Conservation (phyloP, 495 filamentous ascomycete genomes). For the Neurospora sp. region DNA sequence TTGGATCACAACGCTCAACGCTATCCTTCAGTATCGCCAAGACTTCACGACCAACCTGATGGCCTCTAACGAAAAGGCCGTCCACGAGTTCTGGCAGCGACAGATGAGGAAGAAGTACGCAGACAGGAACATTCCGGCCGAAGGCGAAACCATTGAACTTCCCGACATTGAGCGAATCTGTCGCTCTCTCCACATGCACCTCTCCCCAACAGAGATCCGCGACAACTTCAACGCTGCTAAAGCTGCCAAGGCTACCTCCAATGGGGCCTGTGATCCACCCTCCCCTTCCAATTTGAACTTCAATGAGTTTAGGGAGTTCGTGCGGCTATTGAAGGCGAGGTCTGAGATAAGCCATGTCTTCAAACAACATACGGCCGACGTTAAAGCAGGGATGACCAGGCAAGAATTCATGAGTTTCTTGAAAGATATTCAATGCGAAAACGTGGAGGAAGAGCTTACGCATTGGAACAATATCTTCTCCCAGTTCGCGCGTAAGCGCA, state of each 20-base stretch:
- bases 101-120: conserved; percentile 67
- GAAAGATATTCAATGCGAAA: conserved; percentile 59
- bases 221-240: conserved; percentile 74
- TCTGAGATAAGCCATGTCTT: conserved; percentile 70
- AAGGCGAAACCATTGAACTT: conserved; percentile 64
- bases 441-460: conserved; percentile 52
- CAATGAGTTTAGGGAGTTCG: conserved; percentile 69
- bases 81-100: conserved; percentile 73
- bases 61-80: conserved; percentile 66
- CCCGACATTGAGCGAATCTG: conserved; percentile 71
- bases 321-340: conserved; percentile 69
- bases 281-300: conserved; percentile 57
- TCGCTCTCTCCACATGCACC: conserved; percentile 80
- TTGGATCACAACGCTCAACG: conserved; percentile 74
- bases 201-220: conserved; percentile 60
- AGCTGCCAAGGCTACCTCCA: conserved; percentile 14
- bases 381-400: conserved; percentile 52
- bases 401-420: conserved; percentile 71
- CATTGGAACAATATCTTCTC: conserved; percentile 68
- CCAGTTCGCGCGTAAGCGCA: conserved; percentile 57
- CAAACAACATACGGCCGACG: conserved; percentile 38
- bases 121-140: conserved; percentile 40
- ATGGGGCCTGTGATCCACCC: conserved; percentile 10
- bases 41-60: conserved; percentile 82
- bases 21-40: conserved; percentile 69